phyloP scores from a whole-genome alignment of 306 rosid genomes.

The Adenanthera pavonina region DNA sequence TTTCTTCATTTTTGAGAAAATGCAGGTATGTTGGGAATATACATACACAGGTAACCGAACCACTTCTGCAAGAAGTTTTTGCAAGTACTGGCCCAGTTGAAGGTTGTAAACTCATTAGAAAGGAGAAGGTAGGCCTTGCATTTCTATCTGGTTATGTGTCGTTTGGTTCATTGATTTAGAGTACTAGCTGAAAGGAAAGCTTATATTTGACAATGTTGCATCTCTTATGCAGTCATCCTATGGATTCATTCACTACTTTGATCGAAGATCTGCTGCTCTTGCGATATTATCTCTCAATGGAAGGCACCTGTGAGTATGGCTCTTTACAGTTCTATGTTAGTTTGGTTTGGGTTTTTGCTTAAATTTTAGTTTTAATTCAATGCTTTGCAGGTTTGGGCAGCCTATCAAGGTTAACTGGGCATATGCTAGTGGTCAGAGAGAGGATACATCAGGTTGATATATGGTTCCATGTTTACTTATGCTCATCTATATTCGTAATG shows the following conservation, averaged over 20 bases:
- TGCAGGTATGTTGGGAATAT: conserved; percentile 96
- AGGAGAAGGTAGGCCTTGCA: conserved; percentile 74
- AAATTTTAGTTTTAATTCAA: conserved; percentile 27
- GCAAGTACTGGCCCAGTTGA: conserved; percentile 91
- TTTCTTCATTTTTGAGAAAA: conserved; percentile 59
- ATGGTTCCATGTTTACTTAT: conserved; percentile 8
- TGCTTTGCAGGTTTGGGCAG: conserved; percentile 86
- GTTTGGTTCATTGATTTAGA: conserved; percentile 20
- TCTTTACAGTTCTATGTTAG: neutral
- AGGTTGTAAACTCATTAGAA: conserved; percentile 92
- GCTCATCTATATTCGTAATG: conserved; percentile 9
- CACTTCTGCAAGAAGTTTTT: conserved; percentile 98
- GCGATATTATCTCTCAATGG: conserved; percentile 94
- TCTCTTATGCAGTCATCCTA: conserved; percentile 85
- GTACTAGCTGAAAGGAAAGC: neutral
- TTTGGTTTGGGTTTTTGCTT: conserved; percentile 34
- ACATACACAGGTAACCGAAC: conserved; percentile 95
- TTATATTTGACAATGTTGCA: conserved; percentile 26
- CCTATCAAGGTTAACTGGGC: conserved; percentile 99
- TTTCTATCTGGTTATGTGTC: conserved; percentile 19
- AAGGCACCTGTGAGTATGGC: conserved; percentile 82
- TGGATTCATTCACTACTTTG: conserved; percentile 94
- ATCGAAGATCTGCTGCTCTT: conserved; percentile 94
- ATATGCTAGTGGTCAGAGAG: conserved; percentile 97
- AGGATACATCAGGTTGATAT: conserved; percentile 90